These are phyloP conservation scores for Solanum appendiculatum DNA, from an alignment of 257 asterid species.

Conservation along the genomic window DNA sequence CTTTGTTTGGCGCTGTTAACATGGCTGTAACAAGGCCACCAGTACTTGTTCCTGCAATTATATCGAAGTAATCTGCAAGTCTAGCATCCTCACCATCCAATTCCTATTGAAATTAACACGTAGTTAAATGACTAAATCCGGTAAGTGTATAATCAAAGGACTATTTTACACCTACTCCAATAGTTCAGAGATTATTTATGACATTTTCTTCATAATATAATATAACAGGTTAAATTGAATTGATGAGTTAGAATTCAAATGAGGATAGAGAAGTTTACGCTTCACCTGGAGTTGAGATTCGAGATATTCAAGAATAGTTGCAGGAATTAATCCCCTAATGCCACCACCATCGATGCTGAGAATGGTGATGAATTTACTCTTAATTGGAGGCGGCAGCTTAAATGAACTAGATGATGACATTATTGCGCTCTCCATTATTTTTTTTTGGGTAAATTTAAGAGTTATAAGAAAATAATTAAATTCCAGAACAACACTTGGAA, in stretches of 20 bases:
- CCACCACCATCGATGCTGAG: slow-evolving; percentile 79
- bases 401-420: neutral
- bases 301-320: slow-evolving; percentile 23
- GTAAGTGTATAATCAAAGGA: too few relatives aligned
- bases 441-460: neutral
- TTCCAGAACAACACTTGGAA: too few relatives aligned
- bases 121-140: too few relatives aligned
- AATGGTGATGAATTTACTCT: slow-evolving; percentile 25
- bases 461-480: neutral
- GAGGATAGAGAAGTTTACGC: neutral
- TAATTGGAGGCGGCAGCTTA: slow-evolving; percentile 16
- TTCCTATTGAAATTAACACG: too few relatives aligned
- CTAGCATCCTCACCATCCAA: too few relatives aligned
- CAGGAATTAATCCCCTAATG: slow-evolving; percentile 42
- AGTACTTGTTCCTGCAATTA: slow-evolving; percentile 54
- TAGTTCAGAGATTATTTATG: too few relatives aligned
- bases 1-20: slow-evolving; percentile 39
- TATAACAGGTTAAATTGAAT: too few relatives aligned
- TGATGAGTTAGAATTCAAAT: neutral
- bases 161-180: too few relatives aligned
- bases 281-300: neutral
- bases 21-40: slow-evolving; percentile 58
- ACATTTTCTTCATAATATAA: too few relatives aligned
- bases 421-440: too few relatives aligned
- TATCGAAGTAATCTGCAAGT: slow-evolving; percentile 46